These are phyloP conservation scores for Candida anutae DNA, from an alignment of 1,139 yeast species.

Conservation along the genomic window DNA sequence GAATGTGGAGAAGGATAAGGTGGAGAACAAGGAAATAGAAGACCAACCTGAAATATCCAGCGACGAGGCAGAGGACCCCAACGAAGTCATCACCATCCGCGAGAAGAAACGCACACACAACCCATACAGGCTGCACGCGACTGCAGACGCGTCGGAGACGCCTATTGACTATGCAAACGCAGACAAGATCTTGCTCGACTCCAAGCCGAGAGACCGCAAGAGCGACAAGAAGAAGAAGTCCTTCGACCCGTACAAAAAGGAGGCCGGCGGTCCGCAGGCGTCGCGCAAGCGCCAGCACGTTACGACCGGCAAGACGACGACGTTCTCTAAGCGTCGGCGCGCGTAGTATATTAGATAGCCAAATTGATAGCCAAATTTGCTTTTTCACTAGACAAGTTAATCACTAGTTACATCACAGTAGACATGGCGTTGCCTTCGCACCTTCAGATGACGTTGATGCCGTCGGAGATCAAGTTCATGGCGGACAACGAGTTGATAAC, in stretches of 20 bases:
- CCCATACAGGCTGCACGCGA: constrained; percentile 6
- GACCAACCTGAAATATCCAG: constrained; percentile 2
- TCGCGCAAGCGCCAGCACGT: constrained; percentile 36
- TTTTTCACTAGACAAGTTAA: too few species aligned
- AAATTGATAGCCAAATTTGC: too few species aligned
- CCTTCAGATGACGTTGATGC: constrained; percentile 53
- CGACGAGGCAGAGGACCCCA: constrained; percentile 16
- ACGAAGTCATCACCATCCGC: constrained; percentile 52
- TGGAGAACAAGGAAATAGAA: constrained; percentile 3
- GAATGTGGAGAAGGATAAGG: constrained; percentile 3
- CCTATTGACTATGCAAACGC: constrained; percentile 41
- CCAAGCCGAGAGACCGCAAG: constrained; percentile 12
- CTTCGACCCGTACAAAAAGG: constrained; percentile 53
- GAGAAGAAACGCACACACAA: constrained; percentile 17
- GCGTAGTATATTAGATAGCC: too few species aligned
- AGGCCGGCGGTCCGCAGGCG: constrained; percentile 42
- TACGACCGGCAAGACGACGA: constrained; percentile 40
- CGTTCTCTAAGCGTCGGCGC: constrained; percentile 32
- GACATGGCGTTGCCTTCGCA: constrained; percentile 59
- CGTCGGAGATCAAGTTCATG: constrained; percentile 73
- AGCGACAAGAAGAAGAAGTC: constrained; percentile 33
- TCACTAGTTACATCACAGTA: neutral
- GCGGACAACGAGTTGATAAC: constrained; percentile 75
- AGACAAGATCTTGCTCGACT: constrained; percentile 37
- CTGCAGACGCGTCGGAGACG: constrained; percentile 7